phyloP scores from a whole-genome alignment of 75 land plant species.

The Selaginella tamariscina region DNA sequence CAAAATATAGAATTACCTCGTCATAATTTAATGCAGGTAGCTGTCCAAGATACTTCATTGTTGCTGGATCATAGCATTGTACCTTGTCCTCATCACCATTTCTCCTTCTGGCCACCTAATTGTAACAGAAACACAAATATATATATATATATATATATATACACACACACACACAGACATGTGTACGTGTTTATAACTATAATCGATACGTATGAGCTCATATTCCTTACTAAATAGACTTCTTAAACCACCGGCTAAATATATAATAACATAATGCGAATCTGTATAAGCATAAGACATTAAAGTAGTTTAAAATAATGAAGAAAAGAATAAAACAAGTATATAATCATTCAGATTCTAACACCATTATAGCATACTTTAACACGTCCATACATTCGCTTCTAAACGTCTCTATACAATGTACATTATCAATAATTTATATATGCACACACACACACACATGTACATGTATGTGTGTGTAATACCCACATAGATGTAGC shows the following conservation, averaged over 20 bases:
- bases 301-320: too few species aligned
- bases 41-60: conserved; percentile 8
- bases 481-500: conserved; percentile 60
- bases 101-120: conserved; percentile 44
- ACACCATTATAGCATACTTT: too few species aligned
- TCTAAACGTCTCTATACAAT: not conserved
- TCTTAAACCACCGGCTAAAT: conserved; percentile 1
- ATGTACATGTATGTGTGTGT: not conserved
- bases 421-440: not conserved
- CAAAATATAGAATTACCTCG: conserved; percentile 15
- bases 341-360: too few species aligned
- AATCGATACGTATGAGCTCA: not conserved
- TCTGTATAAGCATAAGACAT: not conserved
- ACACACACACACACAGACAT: not conserved
- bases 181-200: not conserved
- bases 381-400: too few species aligned
- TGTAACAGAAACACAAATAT: too few species aligned
- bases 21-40: conserved; percentile 9
- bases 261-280: not conserved
- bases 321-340: too few species aligned
- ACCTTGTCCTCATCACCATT: not conserved
- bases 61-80: conserved; percentile 9
- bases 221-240: not conserved
- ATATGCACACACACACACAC: not conserved
- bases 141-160: too few species aligned